Evolutionary conservation across 192 early-diverging fungal genomes (phyloP).

Genomic region (Lunasporangiospora selenospora): DNA sequence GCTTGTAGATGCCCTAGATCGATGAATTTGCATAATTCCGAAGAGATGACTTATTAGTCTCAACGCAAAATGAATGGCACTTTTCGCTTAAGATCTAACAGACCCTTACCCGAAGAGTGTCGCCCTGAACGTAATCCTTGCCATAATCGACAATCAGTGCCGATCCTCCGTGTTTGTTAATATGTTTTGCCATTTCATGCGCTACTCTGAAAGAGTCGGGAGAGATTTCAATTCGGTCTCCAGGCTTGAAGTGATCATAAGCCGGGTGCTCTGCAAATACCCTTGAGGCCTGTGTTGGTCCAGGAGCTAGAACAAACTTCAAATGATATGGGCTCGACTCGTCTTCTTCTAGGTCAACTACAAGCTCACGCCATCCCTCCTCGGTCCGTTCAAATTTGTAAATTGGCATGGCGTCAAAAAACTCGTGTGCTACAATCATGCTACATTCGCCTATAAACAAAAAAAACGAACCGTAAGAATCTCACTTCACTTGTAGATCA

Average conservation of each 20-base stretch:
- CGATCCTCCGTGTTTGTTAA: constrained; percentile 71
- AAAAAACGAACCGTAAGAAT: not conserved
- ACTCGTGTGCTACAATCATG: constrained; percentile 91
- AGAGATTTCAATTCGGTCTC: constrained; percentile 83
- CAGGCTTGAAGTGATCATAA: constrained; percentile 65
- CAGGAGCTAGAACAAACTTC: constrained; percentile 70
- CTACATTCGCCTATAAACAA: constrained; percentile 57
- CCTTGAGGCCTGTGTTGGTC: constrained; percentile 61
- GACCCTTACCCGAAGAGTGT: constrained; percentile 74
- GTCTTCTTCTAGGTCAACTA: constrained; percentile 84
- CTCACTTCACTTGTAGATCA: not conserved
- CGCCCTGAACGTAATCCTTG: constrained; percentile 71
- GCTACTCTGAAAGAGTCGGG: constrained; percentile 78
- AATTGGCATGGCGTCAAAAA: constrained; percentile 96
- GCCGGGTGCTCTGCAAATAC: constrained; percentile 47
- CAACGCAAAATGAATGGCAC: not conserved
- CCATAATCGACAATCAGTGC: constrained; percentile 93
- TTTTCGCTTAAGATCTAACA: not conserved
- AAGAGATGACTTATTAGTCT: not conserved
- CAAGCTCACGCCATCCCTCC: constrained; percentile 89
- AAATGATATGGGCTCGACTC: constrained; percentile 75
- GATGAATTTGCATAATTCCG: constrained; percentile 9
- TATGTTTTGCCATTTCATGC: constrained; percentile 70
- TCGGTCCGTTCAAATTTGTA: constrained; percentile 80
- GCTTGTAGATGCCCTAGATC: constrained; percentile 78